A percentile compares a stretch with the other conserved stretches of the same genome.
These are phyloP conservation scores for Podospora tetraspora DNA, from an alignment of 495 filamentous ascomycete genomes.

Conservation along the genomic window DNA sequence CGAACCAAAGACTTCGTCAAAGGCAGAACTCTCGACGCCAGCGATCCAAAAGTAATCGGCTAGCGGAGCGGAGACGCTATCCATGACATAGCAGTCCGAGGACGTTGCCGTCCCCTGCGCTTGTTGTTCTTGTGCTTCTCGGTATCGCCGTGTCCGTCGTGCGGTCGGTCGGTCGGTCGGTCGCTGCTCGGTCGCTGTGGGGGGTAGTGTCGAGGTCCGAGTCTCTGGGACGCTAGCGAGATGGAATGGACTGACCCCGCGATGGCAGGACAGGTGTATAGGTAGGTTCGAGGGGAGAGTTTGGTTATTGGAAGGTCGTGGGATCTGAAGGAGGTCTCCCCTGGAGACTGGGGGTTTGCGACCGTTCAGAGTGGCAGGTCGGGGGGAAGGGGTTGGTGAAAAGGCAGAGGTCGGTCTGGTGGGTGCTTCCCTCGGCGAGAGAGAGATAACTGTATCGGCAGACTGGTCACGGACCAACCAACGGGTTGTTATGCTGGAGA, in stretches of 20 bases:
- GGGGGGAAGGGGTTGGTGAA: background rate
- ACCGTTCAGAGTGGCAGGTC: background rate
- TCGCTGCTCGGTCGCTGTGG: background rate
- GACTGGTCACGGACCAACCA: background rate
- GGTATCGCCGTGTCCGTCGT: background rate
- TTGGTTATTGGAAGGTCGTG: background rate
- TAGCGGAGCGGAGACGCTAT: conserved; percentile 66
- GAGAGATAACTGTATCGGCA: background rate
- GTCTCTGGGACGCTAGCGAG: background rate
- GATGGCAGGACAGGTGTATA: background rate
- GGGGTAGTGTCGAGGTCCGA: background rate
- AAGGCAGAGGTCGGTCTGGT: background rate
- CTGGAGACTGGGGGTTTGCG: background rate
- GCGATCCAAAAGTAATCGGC: conserved; percentile 99
- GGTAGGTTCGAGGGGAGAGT: background rate
- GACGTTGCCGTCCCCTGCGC: conserved; percentile 9
- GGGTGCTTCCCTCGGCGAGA: background rate
- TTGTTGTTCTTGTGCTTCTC: conserved; percentile 5
- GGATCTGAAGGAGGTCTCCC: background rate
- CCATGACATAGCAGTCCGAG: conserved; percentile 47
- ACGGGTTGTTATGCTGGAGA: background rate
- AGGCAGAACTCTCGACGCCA: conserved; percentile 72
- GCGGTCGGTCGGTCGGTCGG: background rate
- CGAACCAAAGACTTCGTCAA: conserved; percentile 40
- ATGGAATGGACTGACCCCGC: background rate